These are phyloP conservation scores for Trichoderma hamatum DNA, from an alignment of 2,329 filamentous ascomycete genomes.

Conservation along the genomic window DNA sequence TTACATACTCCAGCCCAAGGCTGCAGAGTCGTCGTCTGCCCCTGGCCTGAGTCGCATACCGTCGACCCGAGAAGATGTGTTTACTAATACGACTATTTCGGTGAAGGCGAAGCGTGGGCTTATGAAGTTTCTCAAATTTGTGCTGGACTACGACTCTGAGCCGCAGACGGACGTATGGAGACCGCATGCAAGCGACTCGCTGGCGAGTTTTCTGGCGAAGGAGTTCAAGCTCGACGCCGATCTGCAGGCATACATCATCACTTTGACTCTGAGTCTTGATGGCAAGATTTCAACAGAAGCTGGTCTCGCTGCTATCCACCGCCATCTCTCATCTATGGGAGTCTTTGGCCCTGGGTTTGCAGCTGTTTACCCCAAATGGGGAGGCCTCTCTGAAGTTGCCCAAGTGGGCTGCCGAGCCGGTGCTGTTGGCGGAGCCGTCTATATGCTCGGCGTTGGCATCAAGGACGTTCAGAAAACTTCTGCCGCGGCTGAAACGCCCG, in stretches of 20 bases:
- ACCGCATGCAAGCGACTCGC: conserved; percentile 54
- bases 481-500: conserved; percentile 30
- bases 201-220: conserved; percentile 61
- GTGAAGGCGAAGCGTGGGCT: conserved; percentile 80
- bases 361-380: conserved; percentile 90
- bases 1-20: conserved; percentile 67
- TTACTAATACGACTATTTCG: conserved; percentile 74
- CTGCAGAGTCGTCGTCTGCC: conserved; percentile 35
- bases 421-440: conserved; percentile 88
- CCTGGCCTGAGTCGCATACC: conserved; percentile 70
- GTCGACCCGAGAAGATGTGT: conserved; percentile 88
- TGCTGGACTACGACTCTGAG: conserved; percentile 69
- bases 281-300: conserved; percentile 63
- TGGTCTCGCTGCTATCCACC: conserved; percentile 73
- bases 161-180: conserved; percentile 61
- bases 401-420: conserved; percentile 90
- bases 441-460: conserved; percentile 78
- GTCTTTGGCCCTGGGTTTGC: conserved; percentile 87
- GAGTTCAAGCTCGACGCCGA: conserved; percentile 69
- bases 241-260: conserved; percentile 63
- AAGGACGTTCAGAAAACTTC: conserved; percentile 36
- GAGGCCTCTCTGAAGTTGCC: conserved; percentile 82
- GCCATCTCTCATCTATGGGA: conserved; percentile 84
- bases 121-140: conserved; percentile 94
- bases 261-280: conserved; percentile 75